Evolutionary conservation across 768 basidiomycete genomes (phyloP).

Genomic region (Hygrocybe punicea): DNA sequence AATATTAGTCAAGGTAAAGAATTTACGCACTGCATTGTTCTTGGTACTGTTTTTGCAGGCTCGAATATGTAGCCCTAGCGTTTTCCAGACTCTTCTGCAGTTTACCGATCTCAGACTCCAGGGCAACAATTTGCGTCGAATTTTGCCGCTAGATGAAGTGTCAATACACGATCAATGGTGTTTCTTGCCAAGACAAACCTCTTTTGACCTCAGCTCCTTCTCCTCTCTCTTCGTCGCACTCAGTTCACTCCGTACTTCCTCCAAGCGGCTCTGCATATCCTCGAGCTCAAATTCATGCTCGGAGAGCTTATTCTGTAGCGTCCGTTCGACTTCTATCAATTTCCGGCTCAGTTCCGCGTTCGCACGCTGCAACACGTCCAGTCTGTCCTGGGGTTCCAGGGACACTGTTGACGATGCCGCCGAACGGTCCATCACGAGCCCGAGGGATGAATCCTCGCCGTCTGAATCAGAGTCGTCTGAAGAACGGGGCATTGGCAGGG

Average conservation of each 20-base stretch:
- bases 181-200: conserved; percentile 49
- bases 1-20: not conserved
- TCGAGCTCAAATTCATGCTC: conserved; percentile 84
- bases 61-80: conserved; percentile 67
- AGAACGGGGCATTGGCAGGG: conserved; percentile 57
- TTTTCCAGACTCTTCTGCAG: conserved; percentile 71
- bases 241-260: conserved; percentile 75
- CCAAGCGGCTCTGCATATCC: conserved; percentile 71
- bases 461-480: conserved; percentile 48
- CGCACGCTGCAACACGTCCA: conserved; percentile 68
- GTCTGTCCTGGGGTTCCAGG: conserved; percentile 65
- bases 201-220: conserved; percentile 85
- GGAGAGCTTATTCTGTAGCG: conserved; percentile 57
- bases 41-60: conserved; percentile 81
- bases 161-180: conserved; percentile 1
- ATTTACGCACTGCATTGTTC: conserved; percentile 72
- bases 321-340: conserved; percentile 69
- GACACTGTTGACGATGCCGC: conserved; percentile 62
- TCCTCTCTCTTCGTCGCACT: conserved; percentile 83
- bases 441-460: conserved; percentile 48
- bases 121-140: conserved; percentile 58
- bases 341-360: conserved; percentile 77
- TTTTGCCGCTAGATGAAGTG: conserved; percentile 51
- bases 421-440: conserved; percentile 59
- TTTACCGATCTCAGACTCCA: conserved; percentile 79